phyloP scores from a whole-genome alignment of 495 filamentous ascomycete species.

The Penicillium manginii region DNA sequence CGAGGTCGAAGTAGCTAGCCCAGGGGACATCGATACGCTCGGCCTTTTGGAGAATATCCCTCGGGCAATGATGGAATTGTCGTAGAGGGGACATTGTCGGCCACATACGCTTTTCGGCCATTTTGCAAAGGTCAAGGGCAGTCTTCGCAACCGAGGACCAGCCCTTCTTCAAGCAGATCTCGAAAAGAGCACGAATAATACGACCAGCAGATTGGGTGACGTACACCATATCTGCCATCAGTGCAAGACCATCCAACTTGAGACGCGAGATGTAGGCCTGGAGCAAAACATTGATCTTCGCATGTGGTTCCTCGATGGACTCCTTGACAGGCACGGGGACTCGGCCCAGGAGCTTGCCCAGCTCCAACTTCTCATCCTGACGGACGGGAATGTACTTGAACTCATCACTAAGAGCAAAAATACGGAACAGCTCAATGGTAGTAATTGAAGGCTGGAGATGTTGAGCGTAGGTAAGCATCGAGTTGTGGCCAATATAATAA shows the following conservation, averaged over 20 bases:
- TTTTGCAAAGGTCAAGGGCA: conserved; percentile 95
- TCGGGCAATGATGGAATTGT: conserved; percentile 81
- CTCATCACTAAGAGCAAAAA: conserved; percentile 96
- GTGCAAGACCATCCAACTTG: conserved; percentile 87
- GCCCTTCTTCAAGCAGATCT: conserved; percentile 93
- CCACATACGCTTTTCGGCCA: conserved; percentile 99
- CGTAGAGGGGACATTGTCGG: conserved; percentile 95
- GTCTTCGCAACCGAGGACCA: conserved; percentile 94
- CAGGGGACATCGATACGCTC: conserved; percentile 95
- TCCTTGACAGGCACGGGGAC: conserved; percentile 98
- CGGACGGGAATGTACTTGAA: conserved; percentile 99
- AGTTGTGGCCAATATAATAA: conserved; percentile 96
- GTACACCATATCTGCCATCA: conserved; percentile 99
- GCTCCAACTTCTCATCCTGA: conserved; percentile 95
- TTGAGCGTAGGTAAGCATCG: conserved; percentile 95
- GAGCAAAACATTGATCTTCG: conserved; percentile 98
- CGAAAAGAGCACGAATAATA: conserved; percentile 93
- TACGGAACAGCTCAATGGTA: conserved; percentile 91
- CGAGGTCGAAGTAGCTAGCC: conserved; percentile 91
- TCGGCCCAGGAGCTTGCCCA: conserved; percentile 85
- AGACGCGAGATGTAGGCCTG: conserved; percentile 97
- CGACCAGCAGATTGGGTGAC: conserved; percentile 97
- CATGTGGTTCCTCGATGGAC: conserved; percentile 92
- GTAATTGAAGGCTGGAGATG: conserved; percentile 92
- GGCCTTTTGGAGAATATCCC: conserved; percentile 87